Evolutionary conservation across 2,329 filamentous ascomycete species (phyloP).

Genomic region (Hansfordia pulvinata): DNA sequence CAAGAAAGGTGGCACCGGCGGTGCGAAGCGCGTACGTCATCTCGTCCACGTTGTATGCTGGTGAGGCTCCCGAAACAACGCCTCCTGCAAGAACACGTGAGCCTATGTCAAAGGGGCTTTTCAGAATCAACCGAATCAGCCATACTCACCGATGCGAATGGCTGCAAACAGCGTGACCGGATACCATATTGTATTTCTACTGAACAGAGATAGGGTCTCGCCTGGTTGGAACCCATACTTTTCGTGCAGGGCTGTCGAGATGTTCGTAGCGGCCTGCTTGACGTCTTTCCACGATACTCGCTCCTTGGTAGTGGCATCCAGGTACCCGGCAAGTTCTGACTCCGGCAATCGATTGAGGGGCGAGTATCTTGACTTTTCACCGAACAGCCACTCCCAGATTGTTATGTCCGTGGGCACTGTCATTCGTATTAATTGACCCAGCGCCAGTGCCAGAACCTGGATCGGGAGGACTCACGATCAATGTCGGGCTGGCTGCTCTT

Average conservation of each 20-base stretch:
- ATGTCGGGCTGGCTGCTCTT: too few relatives aligned
- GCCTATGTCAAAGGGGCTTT: neutral
- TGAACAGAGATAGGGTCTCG: slow-evolving; percentile 47
- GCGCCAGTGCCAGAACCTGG: too few relatives aligned
- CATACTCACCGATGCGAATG: slow-evolving; percentile 23
- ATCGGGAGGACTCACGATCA: too few relatives aligned
- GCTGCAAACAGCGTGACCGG: slow-evolving; percentile 43
- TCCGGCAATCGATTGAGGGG: slow-evolving; percentile 10
- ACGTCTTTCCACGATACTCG: slow-evolving; percentile 43
- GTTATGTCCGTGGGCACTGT: slow-evolving; percentile 9
- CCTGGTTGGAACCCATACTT: slow-evolving; percentile 38
- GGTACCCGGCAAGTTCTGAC: slow-evolving; percentile 9
- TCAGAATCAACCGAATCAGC: neutral
- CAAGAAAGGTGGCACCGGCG: slow-evolving; percentile 15
- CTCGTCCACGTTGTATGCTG: slow-evolving; percentile 54
- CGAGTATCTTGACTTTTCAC: slow-evolving; percentile 7
- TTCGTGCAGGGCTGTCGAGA: slow-evolving; percentile 45
- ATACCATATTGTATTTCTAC: slow-evolving; percentile 54
- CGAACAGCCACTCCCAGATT: slow-evolving; percentile 13
- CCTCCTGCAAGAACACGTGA: slow-evolving; percentile 19
- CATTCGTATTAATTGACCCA: slow-evolving; percentile 2
- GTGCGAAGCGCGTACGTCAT: slow-evolving; percentile 48
- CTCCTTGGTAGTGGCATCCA: slow-evolving; percentile 43
- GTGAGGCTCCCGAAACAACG: slow-evolving; percentile 46
- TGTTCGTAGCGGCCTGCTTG: slow-evolving; percentile 38